phyloP scores from a whole-genome alignment of 768 basidiomycete genomes.

The Leucosporidium yakuticum region DNA sequence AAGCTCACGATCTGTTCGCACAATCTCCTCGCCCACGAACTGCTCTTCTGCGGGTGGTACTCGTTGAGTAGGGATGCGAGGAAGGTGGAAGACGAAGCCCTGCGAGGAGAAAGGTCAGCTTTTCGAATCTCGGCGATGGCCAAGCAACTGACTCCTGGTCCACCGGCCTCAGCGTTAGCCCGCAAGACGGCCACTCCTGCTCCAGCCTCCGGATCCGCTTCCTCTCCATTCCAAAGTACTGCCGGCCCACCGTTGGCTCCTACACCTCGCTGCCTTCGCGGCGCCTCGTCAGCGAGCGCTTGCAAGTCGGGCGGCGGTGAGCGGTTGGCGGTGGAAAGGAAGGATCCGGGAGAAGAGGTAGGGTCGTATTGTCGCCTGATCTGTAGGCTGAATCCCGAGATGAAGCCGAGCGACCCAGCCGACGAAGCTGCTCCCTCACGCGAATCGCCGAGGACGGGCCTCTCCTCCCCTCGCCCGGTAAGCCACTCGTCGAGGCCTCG shows the following conservation, averaged over 20 bases:
- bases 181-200: constrained; percentile 19
- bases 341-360: not conserved
- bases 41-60: not conserved
- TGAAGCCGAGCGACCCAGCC: not conserved
- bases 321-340: not conserved
- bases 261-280: constrained; percentile 10
- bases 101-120: not conserved
- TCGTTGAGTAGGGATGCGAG: not conserved
- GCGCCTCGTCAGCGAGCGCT: not conserved
- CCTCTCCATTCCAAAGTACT: constrained; percentile 24
- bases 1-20: not conserved
- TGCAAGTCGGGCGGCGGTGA: no score
- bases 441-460: not conserved
- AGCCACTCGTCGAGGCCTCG: no score
- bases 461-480: no score
- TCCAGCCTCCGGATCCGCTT: constrained; percentile 7
- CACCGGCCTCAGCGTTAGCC: constrained; percentile 11
- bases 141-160: constrained; percentile 2
- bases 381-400: not conserved
- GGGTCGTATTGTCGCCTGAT: not conserved
- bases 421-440: not conserved
- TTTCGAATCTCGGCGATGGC: no score
- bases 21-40: not conserved
- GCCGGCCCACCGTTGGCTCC: constrained; percentile 20
- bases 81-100: constrained; percentile 17